These are phyloP conservation scores for Trichosporon coremiiforme DNA, from an alignment of 1,284 basidiomycete species.

Conservation along the genomic window DNA sequence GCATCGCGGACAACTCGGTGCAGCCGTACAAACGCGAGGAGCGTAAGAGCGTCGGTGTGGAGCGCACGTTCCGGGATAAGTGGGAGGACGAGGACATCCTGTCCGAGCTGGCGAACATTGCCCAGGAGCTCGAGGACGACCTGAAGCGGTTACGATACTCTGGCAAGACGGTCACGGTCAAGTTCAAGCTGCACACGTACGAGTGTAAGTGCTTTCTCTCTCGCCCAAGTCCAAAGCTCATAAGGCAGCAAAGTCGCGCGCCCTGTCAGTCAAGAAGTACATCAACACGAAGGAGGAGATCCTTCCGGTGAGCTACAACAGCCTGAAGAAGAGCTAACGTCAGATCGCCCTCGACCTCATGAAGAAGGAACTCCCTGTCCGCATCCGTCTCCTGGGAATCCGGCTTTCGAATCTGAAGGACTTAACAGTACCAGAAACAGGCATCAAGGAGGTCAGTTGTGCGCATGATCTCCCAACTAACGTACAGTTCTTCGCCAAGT, in stretches of 20 bases:
- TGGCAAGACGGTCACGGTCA: conserved; percentile 56
- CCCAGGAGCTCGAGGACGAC: conserved; percentile 75
- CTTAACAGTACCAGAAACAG: conserved; percentile 56
- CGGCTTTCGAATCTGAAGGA: conserved; percentile 83
- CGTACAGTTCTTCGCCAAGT: conserved; percentile 40
- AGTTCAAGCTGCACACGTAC: conserved; percentile 57
- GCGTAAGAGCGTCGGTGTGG: conserved; percentile 84
- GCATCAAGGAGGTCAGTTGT: conserved; percentile 46
- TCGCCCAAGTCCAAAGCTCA: not conserved
- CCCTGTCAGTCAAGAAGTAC: conserved; percentile 74
- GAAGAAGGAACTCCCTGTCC: conserved; percentile 72
- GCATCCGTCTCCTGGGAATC: conserved; percentile 76
- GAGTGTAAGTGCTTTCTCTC: conserved; percentile 38
- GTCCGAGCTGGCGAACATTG: conserved; percentile 73
- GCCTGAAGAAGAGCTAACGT: conserved; percentile 21
- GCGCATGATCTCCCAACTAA: conserved; percentile 6
- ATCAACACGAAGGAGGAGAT: conserved; percentile 76
- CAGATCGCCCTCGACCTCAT: conserved; percentile 81
- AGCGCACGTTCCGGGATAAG: conserved; percentile 76
- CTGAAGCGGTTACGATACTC: conserved; percentile 62
- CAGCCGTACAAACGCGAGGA: conserved; percentile 73
- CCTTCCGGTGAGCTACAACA: conserved; percentile 62
- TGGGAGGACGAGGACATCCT: conserved; percentile 68
- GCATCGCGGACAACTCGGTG: conserved; percentile 79
- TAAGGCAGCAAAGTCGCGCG: conserved; percentile 71